Evolutionary conservation across 2,329 filamentous ascomycete genomes (phyloP), one percentile per base, ranked within the genome.

Genomic region (Aspergillus phoenicis): DNA sequence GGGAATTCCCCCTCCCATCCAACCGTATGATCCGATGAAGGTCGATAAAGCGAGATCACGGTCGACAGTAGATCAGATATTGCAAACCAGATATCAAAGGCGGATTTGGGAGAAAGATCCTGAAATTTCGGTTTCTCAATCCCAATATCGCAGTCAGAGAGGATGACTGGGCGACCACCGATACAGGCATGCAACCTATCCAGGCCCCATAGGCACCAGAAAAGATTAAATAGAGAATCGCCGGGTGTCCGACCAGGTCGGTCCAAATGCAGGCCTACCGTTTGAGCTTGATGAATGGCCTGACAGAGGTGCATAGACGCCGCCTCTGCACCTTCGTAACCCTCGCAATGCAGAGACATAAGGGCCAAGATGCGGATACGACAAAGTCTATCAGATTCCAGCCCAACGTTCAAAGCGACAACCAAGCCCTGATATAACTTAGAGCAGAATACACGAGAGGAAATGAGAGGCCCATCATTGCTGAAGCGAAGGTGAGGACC

Each of bases 121-220:
- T 64, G 65, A 30, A 63, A 33, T 26, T 64, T 57, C 8, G 74
- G 76, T 45, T 71, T 75, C 8, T 63, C 63, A 38, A 78, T 69
- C 28, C 75, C 77, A 59, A 79, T 77, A 57, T 79, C 77, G 30
- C 74, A 70, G 53, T 78, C 77, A 3, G 73, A 75, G 30, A 79
- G 62, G 45, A 78, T 65, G 43, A 78, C 70, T 5, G 77, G 76
- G 10, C 77, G 71, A 33, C 77, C 77, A 20, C 76, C 76, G 26
- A 78, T 70, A 60, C 75, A 74, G 41, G 76, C 76, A 65, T 78
- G 77, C 67, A 78, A 71, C 61, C 78, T 78, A 62, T 79, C 77
- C 38, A 79, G 57, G 2, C 73, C 74, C 77, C 77, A 79, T 41
- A 79, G 62, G 24, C 73, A 73, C 77, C 77, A 78, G 64, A 78